Base-by-base conservation (phyloP, 495 filamentous ascomycete genomes). In the Ramalina intermedia region DNA sequence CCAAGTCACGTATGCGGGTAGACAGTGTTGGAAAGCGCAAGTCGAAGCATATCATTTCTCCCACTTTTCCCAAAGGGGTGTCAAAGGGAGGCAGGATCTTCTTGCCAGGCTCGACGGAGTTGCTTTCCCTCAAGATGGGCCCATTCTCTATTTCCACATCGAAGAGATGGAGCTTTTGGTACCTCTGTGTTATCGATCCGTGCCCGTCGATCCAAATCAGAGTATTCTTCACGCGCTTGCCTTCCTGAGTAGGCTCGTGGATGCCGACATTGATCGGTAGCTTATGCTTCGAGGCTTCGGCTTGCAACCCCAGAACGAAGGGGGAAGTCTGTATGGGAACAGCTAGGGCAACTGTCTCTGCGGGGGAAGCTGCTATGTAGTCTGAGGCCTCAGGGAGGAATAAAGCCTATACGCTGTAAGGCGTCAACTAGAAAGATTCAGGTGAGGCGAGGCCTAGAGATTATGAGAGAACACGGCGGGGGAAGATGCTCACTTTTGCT, bases 321-420 rank as follows among this genome's bases (percentile, higher is more conserved):
- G 73, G 62, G 41, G 67, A 74, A 17, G 66, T 62, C 1, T 69
- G 58, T 37, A 70, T 70, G 4, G 84, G 71, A 44, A 71, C 68
- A 55, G 73, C 82, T 17, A 94, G 78, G 17, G 73, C 67, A 7
- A 87, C 60, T 0, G 79, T 80, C 58, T 90, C 83, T 8, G 74
- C 63, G 23, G 76, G 63, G 1, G 78, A 78, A 14, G 70, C 68
- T 39, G 75, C 79, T 52, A 94, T 88, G 69, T 94, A 96, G 66
- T 95, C 89, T 50, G 74, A 79, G 37, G 89, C 89, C 71, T 96
- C 88, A 16, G 88, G 91, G 52, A 96, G 83, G 64, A 95, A 94
- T 46, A 96, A 71, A 23, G 83, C 79, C 84, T 90, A 51, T 37
- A 43, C 13, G 7, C 41, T 37, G 39, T 52, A 47, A 46, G 42